Conservation (phyloP, 441 rosid genomes). For the Jatropha podagrica region DNA sequence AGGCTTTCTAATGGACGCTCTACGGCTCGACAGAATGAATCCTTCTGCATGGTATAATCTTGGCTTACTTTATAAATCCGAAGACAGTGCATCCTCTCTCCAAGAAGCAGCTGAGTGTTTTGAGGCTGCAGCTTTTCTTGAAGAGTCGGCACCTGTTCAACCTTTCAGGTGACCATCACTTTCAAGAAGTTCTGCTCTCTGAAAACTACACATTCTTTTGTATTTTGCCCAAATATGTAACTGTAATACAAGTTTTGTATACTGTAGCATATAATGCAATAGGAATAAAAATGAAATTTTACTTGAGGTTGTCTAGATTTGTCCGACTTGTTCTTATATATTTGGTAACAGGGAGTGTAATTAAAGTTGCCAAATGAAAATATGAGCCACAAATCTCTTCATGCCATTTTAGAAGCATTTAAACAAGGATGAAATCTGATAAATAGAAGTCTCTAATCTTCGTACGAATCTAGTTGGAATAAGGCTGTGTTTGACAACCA, state of each 20-base stretch:
- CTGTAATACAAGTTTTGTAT: conserved; percentile 2
- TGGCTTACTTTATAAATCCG: conserved; percentile 56
- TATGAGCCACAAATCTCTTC: background rate
- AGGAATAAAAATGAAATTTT: conserved; percentile 2
- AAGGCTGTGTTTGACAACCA: too few relatives aligned
- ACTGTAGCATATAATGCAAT: conserved; percentile 7
- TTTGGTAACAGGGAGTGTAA: too few relatives aligned
- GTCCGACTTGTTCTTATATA: background rate
- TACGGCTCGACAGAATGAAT: conserved; percentile 63
- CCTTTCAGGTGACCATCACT: conserved; percentile 58
- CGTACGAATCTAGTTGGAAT: too few relatives aligned
- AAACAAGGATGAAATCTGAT: too few relatives aligned
- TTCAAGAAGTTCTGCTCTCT: background rate
- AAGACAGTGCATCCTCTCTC: conserved; percentile 41
- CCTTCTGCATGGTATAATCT: conserved; percentile 81
- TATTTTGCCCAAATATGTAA: conserved; percentile 3
- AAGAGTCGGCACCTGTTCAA: conserved; percentile 73
- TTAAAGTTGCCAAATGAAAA: background rate
- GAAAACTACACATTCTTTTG: background rate
- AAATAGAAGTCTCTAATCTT: too few relatives aligned
- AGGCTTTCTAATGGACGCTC: conserved; percentile 72
- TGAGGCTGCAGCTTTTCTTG: conserved; percentile 61
- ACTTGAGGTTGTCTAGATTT: background rate
- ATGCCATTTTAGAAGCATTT: background rate
- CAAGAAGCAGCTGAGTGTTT: conserved; percentile 80